Evolutionary conservation across 345 rosid species (phyloP).

Genomic region (Eutrema yunnanense): DNA sequence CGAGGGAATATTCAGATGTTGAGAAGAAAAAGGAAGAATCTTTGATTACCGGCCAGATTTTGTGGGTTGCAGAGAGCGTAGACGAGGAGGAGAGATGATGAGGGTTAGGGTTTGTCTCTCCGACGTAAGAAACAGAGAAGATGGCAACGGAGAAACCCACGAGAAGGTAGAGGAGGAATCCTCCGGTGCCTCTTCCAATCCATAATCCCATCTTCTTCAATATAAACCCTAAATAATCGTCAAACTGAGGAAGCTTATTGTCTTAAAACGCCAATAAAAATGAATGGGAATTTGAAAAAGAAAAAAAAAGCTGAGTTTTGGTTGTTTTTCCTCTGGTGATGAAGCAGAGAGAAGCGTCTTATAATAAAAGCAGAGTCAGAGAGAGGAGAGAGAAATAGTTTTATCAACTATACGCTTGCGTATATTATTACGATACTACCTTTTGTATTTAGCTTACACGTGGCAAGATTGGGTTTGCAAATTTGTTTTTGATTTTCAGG

Average conservation of each 20-base stretch:
- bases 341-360: slow-evolving; percentile 17
- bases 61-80: slow-evolving; percentile 22
- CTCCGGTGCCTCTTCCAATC: slow-evolving; percentile 32
- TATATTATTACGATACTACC: not conserved
- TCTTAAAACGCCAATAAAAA: not conserved
- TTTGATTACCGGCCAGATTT: slow-evolving; percentile 75
- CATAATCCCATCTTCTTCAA: not conserved
- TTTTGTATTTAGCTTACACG: not conserved
- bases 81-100: slow-evolving; percentile 12
- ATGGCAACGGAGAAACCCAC: slow-evolving; percentile 59
- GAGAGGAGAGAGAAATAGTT: no score
- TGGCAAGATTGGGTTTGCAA: not conserved
- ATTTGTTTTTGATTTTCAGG: not conserved
- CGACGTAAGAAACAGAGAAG: slow-evolving; percentile 41
- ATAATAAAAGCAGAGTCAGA: no score
- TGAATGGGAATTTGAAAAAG: no score
- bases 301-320: not conserved
- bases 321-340: not conserved
- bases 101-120: not conserved
- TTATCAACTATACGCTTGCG: not conserved
- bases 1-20: not conserved
- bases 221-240: not conserved
- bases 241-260: not conserved
- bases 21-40: not conserved
- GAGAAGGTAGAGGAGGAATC: slow-evolving; percentile 51